Evolutionary conservation across 1,284 basidiomycete species (phyloP).

Genomic region (Ceratobasidium theobromae): DNA sequence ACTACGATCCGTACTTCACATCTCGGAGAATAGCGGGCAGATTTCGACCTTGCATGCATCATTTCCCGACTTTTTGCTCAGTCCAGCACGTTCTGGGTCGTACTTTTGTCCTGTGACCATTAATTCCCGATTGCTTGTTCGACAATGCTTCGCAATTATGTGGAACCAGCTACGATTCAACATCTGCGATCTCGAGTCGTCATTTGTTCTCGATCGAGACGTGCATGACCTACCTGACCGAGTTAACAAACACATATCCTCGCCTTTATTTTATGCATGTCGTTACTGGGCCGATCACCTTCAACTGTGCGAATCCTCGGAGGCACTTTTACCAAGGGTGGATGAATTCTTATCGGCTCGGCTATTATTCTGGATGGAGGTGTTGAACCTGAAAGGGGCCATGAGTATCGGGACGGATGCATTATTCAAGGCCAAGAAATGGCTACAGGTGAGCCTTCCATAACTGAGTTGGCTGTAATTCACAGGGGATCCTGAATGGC

Average conservation of each 20-base stretch:
- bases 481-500: too few species aligned
- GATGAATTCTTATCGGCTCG: background rate
- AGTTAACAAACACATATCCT: background rate
- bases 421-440: background rate
- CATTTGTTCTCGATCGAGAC: background rate
- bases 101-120: background rate
- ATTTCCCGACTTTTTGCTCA: background rate
- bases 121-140: background rate
- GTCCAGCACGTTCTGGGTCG: background rate
- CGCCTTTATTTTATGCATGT: background rate
- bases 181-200: background rate
- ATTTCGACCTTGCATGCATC: background rate
- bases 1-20: background rate
- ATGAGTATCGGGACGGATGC: background rate
- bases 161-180: background rate
- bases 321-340: background rate
- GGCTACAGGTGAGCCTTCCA: background rate
- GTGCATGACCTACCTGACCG: background rate
- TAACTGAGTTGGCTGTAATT: too few species aligned
- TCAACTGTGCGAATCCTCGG: background rate
- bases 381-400: slow-evolving; percentile 21
- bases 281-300: background rate
- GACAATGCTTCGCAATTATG: background rate
- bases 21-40: background rate
- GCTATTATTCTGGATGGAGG: slow-evolving; percentile 33